These are phyloP conservation scores for Monosporascus ibericus DNA, from an alignment of 2,329 filamentous ascomycete species.

Conservation along the genomic window DNA sequence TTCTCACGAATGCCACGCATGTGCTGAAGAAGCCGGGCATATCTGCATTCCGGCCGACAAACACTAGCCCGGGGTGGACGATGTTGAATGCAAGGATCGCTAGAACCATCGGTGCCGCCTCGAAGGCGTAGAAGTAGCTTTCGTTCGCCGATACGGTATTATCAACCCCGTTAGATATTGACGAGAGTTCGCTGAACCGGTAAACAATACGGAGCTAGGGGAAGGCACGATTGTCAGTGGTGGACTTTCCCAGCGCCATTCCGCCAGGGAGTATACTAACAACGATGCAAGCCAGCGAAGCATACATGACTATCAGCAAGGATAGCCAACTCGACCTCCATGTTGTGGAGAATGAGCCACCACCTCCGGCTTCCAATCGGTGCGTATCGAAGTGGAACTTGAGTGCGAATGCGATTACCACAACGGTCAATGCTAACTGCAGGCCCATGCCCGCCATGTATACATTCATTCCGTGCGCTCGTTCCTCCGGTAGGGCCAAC, in stretches of 20 bases:
- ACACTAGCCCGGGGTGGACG: constrained; percentile 26
- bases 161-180: constrained; percentile 27
- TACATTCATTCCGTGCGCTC: constrained; percentile 30
- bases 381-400: constrained; percentile 30
- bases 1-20: not conserved
- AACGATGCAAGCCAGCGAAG: constrained; percentile 29
- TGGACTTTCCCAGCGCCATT: too few relatives aligned
- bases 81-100: constrained; percentile 29
- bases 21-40: not conserved
- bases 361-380: constrained; percentile 7
- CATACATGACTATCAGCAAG: constrained; percentile 27
- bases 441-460: constrained; percentile 50
- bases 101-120: constrained; percentile 32
- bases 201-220: constrained; percentile 43
- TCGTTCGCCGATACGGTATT: constrained; percentile 22
- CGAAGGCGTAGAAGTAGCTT: constrained; percentile 27
- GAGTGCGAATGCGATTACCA: constrained; percentile 36
- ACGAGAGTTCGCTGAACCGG: constrained; percentile 45
- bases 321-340: constrained; percentile 12
- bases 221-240: too few relatives aligned
- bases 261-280: constrained; percentile 12
- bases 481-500: constrained; percentile 17
- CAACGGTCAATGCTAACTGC: constrained; percentile 43
- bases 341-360: not conserved
- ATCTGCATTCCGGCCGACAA: not conserved